phyloP scores from a whole-genome alignment of 352 stramenopile species.

The Pythium graminicola region DNA sequence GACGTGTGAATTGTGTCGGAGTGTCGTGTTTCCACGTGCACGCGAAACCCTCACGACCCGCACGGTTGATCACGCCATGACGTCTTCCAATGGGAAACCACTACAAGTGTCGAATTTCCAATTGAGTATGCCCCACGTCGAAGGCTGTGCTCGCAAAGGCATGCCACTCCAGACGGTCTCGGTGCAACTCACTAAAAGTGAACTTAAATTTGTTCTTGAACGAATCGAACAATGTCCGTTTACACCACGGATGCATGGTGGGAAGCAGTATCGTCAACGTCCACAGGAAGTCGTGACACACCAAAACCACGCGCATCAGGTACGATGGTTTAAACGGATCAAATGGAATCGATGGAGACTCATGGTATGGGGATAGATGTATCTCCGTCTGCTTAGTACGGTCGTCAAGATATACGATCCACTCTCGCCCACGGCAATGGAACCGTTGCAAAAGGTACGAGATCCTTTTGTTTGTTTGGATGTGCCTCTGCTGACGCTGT shows the following conservation, averaged over 20 bases:
- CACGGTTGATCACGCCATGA: slow-evolving; percentile 42
- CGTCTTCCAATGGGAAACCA: slow-evolving; percentile 43
- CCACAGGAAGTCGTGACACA: slow-evolving; percentile 42
- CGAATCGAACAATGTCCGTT: slow-evolving; percentile 70
- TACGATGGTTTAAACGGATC: slow-evolving; percentile 13
- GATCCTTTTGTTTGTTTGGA: background rate
- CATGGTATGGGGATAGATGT: slow-evolving; percentile 36
- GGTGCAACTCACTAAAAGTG: slow-evolving; percentile 76
- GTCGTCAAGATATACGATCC: slow-evolving; percentile 60
- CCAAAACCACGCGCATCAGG: slow-evolving; percentile 78
- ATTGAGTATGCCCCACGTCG: slow-evolving; percentile 82
- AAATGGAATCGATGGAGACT: too few species aligned
- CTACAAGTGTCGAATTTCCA: slow-evolving; percentile 83
- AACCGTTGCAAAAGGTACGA: slow-evolving; percentile 58
- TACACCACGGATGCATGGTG: slow-evolving; percentile 41
- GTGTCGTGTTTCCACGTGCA: slow-evolving; percentile 67
- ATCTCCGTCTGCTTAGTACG: slow-evolving; percentile 49
- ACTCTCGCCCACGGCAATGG: slow-evolving; percentile 31
- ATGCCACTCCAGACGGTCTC: slow-evolving; percentile 66
- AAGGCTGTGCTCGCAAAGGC: slow-evolving; percentile 71
- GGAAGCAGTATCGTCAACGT: slow-evolving; percentile 57
- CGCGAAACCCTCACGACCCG: slow-evolving; percentile 61
- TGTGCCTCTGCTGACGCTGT: too few species aligned
- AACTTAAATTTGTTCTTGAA: slow-evolving; percentile 82
- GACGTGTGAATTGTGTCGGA: slow-evolving; percentile 63